Percentiles rank a stretch among this genome's conserved stretches.
These are phyloP conservation scores for Inonotus hispidus DNA, from an alignment of 1,284 basidiomycete genomes.

Conservation along the genomic window DNA sequence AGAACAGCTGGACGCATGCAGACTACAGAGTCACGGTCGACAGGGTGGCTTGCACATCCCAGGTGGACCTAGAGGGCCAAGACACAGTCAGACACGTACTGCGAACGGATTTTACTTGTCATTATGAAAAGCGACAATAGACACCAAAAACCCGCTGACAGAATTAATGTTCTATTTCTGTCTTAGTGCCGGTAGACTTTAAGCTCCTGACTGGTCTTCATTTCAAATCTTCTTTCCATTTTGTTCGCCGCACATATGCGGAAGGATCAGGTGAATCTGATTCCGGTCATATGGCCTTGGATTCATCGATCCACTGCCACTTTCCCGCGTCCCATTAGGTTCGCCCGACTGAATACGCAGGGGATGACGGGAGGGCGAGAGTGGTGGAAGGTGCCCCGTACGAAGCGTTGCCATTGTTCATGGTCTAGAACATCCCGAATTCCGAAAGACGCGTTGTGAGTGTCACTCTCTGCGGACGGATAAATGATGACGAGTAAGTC, in stretches of 20 bases:
- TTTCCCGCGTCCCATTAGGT: neutral
- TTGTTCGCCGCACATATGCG: neutral
- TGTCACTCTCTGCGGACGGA: neutral
- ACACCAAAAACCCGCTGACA: neutral
- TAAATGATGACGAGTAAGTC: neutral
- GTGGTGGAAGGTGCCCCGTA: neutral
- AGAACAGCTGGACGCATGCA: neutral
- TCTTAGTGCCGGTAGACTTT: neutral
- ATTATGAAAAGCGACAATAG: neutral
- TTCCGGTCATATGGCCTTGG: neutral
- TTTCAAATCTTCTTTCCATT: neutral
- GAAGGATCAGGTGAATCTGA: neutral
- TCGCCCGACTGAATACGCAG: neutral
- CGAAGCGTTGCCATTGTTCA: neutral
- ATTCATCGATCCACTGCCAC: conserved; percentile 3
- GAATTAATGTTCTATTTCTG: neutral
- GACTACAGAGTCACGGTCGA: neutral
- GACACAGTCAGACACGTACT: neutral
- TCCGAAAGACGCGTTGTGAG: neutral
- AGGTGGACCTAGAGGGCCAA: neutral
- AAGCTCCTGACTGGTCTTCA: neutral
- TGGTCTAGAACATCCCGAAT: neutral
- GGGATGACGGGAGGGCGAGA: neutral
- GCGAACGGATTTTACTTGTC: neutral
- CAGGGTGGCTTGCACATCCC: neutral